phyloP scores from a whole-genome alignment of 768 basidiomycete genomes.

The Tylopilus intermedius region DNA sequence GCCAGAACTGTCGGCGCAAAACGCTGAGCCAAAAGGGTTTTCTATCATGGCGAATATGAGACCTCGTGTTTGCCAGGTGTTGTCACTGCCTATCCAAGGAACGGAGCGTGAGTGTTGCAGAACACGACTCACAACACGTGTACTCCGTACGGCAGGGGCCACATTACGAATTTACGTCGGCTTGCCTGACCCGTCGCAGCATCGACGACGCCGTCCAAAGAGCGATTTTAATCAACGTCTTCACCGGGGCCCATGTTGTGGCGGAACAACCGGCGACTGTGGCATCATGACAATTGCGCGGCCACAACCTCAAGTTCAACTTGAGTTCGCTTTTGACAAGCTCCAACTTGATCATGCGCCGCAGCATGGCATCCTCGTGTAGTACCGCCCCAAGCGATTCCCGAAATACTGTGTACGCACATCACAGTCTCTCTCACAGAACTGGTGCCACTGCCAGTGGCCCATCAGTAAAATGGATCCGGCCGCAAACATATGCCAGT shows the following conservation, averaged over 20 bases:
- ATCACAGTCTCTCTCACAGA: neutral
- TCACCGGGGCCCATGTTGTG: neutral
- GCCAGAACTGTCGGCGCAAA: slow-evolving; percentile 6
- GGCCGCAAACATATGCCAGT: neutral
- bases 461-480: neutral
- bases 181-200: neutral
- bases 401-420: neutral
- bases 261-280: neutral
- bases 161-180: neutral
- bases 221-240: neutral
- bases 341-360: neutral
- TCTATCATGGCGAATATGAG: slow-evolving; percentile 19
- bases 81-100: slow-evolving; percentile 28
- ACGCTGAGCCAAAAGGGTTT: slow-evolving; percentile 17
- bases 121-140: slow-evolving; percentile 25
- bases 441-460: neutral
- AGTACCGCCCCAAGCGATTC: neutral
- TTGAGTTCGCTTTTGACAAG: neutral
- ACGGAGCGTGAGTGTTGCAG: slow-evolving; percentile 7
- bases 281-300: neutral
- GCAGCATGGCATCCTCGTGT: neutral
- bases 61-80: slow-evolving; percentile 32
- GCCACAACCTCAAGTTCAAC: neutral
- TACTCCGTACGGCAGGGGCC: slow-evolving; percentile 7
- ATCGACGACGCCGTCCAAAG: neutral